A percentile compares a stretch with the other conserved stretches of the same genome.
phyloP scores from a whole-genome alignment of 2,329 filamentous ascomycete species.

The Truncatella angustata region DNA sequence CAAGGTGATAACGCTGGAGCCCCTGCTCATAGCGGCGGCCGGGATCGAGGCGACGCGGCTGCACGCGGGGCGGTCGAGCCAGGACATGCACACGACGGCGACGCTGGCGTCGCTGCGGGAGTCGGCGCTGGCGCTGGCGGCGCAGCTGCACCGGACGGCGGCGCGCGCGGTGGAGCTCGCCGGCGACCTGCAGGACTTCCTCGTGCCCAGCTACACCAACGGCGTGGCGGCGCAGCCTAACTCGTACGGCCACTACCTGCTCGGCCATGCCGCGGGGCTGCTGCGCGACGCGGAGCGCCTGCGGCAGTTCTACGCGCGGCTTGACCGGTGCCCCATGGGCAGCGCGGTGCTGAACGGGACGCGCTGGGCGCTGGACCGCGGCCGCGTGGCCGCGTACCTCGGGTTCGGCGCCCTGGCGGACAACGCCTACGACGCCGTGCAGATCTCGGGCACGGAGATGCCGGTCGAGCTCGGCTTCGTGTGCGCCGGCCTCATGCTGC shows the following conservation, averaged over 20 bases:
- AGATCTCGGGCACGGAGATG: constrained; percentile 7
- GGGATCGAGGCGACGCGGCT: constrained; percentile 7
- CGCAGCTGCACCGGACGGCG: background rate
- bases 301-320: constrained; percentile 5
- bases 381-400: constrained; percentile 1
- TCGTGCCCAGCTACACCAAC: constrained; percentile 9
- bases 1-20: constrained; percentile 2
- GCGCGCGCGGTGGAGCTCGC: background rate
- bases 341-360: constrained; percentile 5
- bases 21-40: constrained; percentile 3
- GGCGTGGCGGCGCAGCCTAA: constrained; percentile 9
- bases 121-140: background rate
- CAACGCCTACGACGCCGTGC: constrained; percentile 8
- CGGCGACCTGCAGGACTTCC: background rate
- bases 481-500: constrained; percentile 5
- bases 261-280: constrained; percentile 4
- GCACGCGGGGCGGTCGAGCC: constrained; percentile 4
- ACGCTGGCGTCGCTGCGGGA: background rate
- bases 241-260: constrained; percentile 9
- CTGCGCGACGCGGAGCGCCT: constrained; percentile 8
- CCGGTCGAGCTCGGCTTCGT: constrained; percentile 3
- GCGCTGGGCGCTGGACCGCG: constrained; percentile 4
- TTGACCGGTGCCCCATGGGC: constrained; percentile 6
- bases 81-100: constrained; percentile 9
- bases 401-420: constrained; percentile 2